Evolutionary conservation across 2,329 filamentous ascomycete genomes (phyloP), one percentile per base, ranked within the genome.

Genomic region (Dendrostoma leiphaemia): DNA sequence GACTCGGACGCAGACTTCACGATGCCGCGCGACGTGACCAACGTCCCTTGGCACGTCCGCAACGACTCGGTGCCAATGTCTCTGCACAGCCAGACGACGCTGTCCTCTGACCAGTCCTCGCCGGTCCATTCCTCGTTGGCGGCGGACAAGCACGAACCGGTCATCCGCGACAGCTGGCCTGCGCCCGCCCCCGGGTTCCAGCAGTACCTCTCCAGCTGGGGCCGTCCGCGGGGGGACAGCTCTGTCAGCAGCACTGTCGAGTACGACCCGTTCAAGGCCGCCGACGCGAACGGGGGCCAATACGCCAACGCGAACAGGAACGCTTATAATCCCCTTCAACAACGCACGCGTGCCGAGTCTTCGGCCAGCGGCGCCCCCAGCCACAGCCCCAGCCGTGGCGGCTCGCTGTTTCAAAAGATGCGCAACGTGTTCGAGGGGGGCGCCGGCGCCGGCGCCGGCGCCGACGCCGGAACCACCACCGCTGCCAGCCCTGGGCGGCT

Each of bases 361-460:
- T 49, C 54, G 1, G 54, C 41, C 32, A 53, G 54, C 29, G 28
- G 32, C 17, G 19, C 38, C 2, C 44, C 50, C 15, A 56, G 50
- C 32, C 43, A 51, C 3, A 47, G 31, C 24, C 29, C 56, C 19
- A 40, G 19, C 41, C 21, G 49, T 8, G 48, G 50, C 45, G 64
- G 63, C 9, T 65, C 62, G 13, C 60, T 75, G 19, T 74, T 75
- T 62, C 66, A 70, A 48, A 67, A 68, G 29, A 71, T 75, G 67
- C 68, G 72, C 21, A 72, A 61, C 54, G 69, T 75, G 37, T 75
- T 75, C 49, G 73, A 75, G 58, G 43, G 32, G 29, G 32, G n/a
- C n/a, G 19, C 60, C 17, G 54, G 47, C 35, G 52, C 46, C 37
- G 53, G 15, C 45, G 34, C 3, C 2, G 46, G n/a, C 38, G 28